Evolutionary conservation across 768 basidiomycete genomes (phyloP).

Genomic region (Paxillus involutus): DNA sequence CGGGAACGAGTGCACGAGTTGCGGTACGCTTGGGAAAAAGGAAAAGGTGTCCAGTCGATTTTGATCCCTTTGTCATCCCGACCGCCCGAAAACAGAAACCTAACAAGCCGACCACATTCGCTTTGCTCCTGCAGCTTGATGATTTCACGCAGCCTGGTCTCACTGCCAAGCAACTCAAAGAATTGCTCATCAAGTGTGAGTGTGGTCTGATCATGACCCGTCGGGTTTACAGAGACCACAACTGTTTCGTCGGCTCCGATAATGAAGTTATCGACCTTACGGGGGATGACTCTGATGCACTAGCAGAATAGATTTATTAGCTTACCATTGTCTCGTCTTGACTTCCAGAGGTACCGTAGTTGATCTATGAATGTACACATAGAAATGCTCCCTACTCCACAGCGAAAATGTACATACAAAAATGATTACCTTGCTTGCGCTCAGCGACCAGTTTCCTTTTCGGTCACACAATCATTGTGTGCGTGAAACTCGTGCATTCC

Average conservation of each 20-base stretch:
- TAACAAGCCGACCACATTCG: background rate
- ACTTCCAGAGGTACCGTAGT: no score
- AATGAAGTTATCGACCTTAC: background rate
- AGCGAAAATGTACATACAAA: no score
- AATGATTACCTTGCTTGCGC: no score
- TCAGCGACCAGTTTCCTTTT: no score
- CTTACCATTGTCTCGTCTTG: no score
- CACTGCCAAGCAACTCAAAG: background rate
- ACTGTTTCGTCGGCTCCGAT: background rate
- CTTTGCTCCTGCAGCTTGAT: background rate
- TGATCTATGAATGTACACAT: no score
- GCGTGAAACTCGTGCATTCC: no score
- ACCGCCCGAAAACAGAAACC: background rate
- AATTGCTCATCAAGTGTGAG: background rate
- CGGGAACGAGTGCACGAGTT: background rate
- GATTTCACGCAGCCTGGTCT: background rate
- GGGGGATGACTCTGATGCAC: background rate
- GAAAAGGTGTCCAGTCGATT: background rate
- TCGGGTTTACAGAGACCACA: background rate
- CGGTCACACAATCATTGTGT: no score
- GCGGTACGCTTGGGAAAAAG: background rate
- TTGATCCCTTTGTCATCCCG: background rate
- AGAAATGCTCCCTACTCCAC: no score
- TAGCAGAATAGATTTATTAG: background rate
- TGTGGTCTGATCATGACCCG: slow-evolving; percentile 1